Base-by-base conservation (phyloP, 148 eudicot species). In the Tetragonia tetragonoides region DNA sequence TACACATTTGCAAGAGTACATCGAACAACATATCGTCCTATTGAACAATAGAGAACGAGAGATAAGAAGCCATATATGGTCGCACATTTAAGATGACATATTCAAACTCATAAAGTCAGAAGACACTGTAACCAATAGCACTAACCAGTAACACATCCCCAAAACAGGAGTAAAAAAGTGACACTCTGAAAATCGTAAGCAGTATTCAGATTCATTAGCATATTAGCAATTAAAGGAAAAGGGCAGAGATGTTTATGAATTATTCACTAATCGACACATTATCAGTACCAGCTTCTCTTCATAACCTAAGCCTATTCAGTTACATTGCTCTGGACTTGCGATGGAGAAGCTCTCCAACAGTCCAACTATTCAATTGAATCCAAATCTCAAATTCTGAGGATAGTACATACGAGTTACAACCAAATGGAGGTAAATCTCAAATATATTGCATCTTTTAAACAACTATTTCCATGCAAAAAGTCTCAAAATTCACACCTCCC, bases 21-120 rank as follows among this genome's bases (percentile, higher is more conserved):
- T 87, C 84, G 82, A 95, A 95, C 76, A 95, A 80, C 80, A 92
- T 77, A 83, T 95, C 97, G 80, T 95, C 99, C 98, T 92, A 69
- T 66, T 74, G 51, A 73, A 49, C 37, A 83, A 57, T 20, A 81
- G 5, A 60, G 65, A 66, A 57, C 46, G n/a, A 67, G 28, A 21
- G 39, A 72, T 78, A 68, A 85, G 81, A 23, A 80, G 16, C 63
- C 61, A 62, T 16, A 49, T 83, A 54, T 39, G 66, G 34, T 28
- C 34, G 1, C 65, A 63, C 16, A 11, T 54, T 24, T 10, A 37
- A 14, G 39, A 72, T 24, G 60, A 49, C 24, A 56, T 44, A 69
- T 51, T n/a, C 44, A 61, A 51, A 42, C 12, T 10, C 5, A n/a
- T n/a, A 42, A 23, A 44, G 1, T 1, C 34, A n/a, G n/a, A 42